Conservation (phyloP, 2,329 filamentous ascomycete genomes). For the Talaromyces funiculosus region DNA sequence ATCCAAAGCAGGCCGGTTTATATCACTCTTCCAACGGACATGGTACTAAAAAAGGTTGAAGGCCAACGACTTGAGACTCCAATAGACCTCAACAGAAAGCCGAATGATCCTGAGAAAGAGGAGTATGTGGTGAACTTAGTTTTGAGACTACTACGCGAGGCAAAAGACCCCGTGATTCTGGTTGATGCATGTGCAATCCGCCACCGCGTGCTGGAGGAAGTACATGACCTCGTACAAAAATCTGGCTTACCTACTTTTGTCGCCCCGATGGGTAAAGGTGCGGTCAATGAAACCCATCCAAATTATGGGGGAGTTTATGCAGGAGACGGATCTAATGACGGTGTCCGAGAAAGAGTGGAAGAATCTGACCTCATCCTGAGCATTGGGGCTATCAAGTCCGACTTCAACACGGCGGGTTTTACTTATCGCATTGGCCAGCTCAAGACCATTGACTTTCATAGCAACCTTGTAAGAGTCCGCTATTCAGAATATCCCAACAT, state of each 20-base stretch:
- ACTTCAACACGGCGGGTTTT: slow-evolving; percentile 61
- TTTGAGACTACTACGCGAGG: slow-evolving; percentile 62
- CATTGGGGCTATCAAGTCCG: slow-evolving; percentile 37
- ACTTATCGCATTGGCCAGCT: slow-evolving; percentile 71
- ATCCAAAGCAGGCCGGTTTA: slow-evolving; percentile 51
- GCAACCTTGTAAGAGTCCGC: slow-evolving; percentile 64
- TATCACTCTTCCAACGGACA: slow-evolving; percentile 51
- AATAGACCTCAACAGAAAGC: slow-evolving; percentile 58
- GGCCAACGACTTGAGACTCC: slow-evolving; percentile 61
- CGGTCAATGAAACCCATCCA: slow-evolving; percentile 65
- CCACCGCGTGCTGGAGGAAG: slow-evolving; percentile 64
- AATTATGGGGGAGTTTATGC: slow-evolving; percentile 78
- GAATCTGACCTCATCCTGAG: slow-evolving; percentile 37
- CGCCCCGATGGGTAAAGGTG: slow-evolving; percentile 80
- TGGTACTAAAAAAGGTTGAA: slow-evolving; percentile 64
- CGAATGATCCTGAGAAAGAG: slow-evolving; percentile 65
- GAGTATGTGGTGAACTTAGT: slow-evolving; percentile 72
- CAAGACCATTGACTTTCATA: slow-evolving; percentile 76
- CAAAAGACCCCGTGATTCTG: slow-evolving; percentile 68
- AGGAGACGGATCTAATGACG: slow-evolving; percentile 62
- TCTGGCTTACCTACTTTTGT: slow-evolving; percentile 73
- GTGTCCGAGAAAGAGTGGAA: slow-evolving; percentile 32
- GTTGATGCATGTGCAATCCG: slow-evolving; percentile 76
- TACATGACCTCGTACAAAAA: slow-evolving; percentile 64
- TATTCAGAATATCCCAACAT: slow-evolving; percentile 75